phyloP scores from a whole-genome alignment of 441 rosid species.

The Capsella rubella region DNA sequence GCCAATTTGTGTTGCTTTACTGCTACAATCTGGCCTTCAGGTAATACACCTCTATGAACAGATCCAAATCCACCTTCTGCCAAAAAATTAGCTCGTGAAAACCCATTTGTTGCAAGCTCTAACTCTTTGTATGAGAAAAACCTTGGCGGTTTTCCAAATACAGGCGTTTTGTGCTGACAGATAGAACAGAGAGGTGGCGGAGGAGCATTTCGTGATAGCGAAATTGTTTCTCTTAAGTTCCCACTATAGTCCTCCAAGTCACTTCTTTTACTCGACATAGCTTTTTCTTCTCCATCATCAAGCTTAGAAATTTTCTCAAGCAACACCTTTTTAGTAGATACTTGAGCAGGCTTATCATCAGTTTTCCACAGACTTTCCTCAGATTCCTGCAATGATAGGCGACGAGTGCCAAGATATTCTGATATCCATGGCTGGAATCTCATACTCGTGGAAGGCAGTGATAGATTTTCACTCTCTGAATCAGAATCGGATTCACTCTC shows the following conservation, averaged over 20 bases:
- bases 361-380: constrained; percentile 64
- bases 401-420: constrained; percentile 58
- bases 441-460: constrained; percentile 68
- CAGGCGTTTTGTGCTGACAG: constrained; percentile 95
- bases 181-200: constrained; percentile 97
- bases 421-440: constrained; percentile 81
- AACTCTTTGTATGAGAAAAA: constrained; percentile 89
- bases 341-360: constrained; percentile 47
- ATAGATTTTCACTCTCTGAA: constrained; percentile 71
- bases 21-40: constrained; percentile 94
- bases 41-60: constrained; percentile 89
- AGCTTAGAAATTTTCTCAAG: constrained; percentile 71
- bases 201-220: constrained; percentile 76
- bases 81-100: constrained; percentile 91
- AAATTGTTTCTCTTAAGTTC: constrained; percentile 81
- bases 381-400: constrained; percentile 51
- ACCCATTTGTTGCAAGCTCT: constrained; percentile 94
- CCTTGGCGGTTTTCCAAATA: constrained; percentile 96
- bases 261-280: constrained; percentile 47
- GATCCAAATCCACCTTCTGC: constrained; percentile 99
- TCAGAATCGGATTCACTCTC: constrained; percentile 80
- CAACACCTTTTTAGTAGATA: constrained; percentile 64
- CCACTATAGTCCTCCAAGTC: constrained; percentile 69
- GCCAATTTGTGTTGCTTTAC: constrained; percentile 97
- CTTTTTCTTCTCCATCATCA: constrained; percentile 50